phyloP scores from a whole-genome alignment of 768 basidiomycete species.

The Rhodosporidiobolus sp. region DNA sequence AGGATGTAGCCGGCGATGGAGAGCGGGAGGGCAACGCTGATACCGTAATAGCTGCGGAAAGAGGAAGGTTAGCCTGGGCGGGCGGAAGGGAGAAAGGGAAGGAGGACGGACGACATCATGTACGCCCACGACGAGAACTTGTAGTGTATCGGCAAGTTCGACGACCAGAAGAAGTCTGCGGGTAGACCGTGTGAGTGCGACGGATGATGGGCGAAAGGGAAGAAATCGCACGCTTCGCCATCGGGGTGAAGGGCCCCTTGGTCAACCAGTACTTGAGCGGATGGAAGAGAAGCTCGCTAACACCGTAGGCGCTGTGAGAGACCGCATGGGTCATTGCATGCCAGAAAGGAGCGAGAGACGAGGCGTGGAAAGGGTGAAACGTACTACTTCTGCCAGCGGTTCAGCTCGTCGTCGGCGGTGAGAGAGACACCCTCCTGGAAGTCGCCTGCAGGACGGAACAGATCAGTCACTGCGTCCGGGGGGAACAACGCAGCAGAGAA shows the following conservation, averaged over 20 bases:
- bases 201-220: neutral
- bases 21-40: slow-evolving; percentile 27
- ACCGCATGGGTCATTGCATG: neutral
- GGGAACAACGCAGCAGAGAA: too few relatives aligned
- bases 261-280: slow-evolving; percentile 73
- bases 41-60: slow-evolving; percentile 37
- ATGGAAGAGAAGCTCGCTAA: slow-evolving; percentile 68
- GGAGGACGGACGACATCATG: slow-evolving; percentile 49
- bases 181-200: neutral
- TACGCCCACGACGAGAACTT: slow-evolving; percentile 60
- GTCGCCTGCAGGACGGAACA: too few relatives aligned
- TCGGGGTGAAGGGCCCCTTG: slow-evolving; percentile 68
- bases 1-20: slow-evolving; percentile 17
- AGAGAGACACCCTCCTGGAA: slow-evolving; percentile 81
- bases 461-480: too few relatives aligned
- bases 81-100: too few relatives aligned
- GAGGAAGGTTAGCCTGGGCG: too few relatives aligned
- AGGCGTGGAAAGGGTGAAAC: neutral
- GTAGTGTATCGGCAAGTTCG: slow-evolving; percentile 55
- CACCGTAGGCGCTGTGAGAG: slow-evolving; percentile 30
- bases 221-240: slow-evolving; percentile 46
- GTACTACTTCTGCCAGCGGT: slow-evolving; percentile 78
- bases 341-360: neutral
- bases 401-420: slow-evolving; percentile 84
- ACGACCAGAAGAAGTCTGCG: slow-evolving; percentile 45